Conservation (phyloP, 2,329 filamentous ascomycete species). For the Verticillium tricorpus region DNA sequence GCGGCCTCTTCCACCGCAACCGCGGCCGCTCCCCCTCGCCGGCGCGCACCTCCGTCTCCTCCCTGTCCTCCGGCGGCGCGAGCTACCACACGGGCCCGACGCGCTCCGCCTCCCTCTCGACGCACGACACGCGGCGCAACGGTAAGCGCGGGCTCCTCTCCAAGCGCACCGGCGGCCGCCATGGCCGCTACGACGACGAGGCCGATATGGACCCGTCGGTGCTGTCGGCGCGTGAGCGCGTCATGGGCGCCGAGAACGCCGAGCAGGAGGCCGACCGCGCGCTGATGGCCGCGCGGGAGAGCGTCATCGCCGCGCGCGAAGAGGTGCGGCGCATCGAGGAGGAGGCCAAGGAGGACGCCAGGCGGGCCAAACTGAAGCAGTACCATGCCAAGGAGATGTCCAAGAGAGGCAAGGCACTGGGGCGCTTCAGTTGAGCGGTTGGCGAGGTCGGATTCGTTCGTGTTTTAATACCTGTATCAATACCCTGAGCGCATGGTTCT, state of each 20-base stretch:
- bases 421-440: conserved; percentile 30
- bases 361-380: conserved; percentile 64
- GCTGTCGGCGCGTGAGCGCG: conserved; percentile 54
- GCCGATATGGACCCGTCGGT: conserved; percentile 58
- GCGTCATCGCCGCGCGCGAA: conserved; percentile 59
- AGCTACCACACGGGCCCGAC: conserved; percentile 18
- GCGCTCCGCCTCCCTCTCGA: conserved; percentile 15
- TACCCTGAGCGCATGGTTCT: too few species aligned
- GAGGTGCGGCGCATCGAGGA: conserved; percentile 59
- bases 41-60: conserved; percentile 16
- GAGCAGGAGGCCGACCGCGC: conserved; percentile 64
- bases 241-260: conserved; percentile 57
- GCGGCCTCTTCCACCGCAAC: conserved; percentile 20
- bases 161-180: conserved; percentile 32
- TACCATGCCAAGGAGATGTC: conserved; percentile 59
- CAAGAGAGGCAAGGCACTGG: conserved; percentile 65
- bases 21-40: conserved; percentile 19
- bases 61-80: conserved; percentile 10
- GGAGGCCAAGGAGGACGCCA: conserved; percentile 62
- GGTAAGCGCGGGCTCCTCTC: conserved; percentile 35
- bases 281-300: conserved; percentile 49
- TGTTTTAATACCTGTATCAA: not conserved
- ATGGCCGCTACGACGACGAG: conserved; percentile 8
- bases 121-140: conserved; percentile 21
- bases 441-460: not conserved